Evolutionary conservation across 805 yeast genomes (phyloP), one percentile per base, ranked within the genome.

Genomic region (Metschnikowia orientalis): DNA sequence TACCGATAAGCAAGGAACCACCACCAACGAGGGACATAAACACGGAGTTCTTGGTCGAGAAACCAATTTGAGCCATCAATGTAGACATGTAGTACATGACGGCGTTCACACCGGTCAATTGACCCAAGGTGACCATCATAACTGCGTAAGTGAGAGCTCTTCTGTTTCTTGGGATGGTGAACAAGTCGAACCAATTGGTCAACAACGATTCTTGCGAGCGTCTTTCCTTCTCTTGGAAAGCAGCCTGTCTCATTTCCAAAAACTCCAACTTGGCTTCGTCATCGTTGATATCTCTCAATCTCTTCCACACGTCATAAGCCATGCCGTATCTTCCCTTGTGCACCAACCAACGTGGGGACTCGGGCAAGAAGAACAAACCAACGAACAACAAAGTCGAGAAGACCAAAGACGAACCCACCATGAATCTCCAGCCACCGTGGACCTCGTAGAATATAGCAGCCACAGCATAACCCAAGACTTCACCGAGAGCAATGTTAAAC

Each of bases 1-100:
- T 73, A 48, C 84, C 85, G 8, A 79, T 28, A 42, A 78, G 53
- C 26, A 77, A 56, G 1, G 82, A 63, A 22, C 79, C 83, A 47
- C 84, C 84, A 32, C 82, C 82, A 14, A 78, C 84, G 50, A 77
- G 66, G 6, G 83, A 77, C 83, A 78, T 77, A 47, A 76, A 73
- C 6, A 77, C 81, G 15, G 79, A 59, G 32, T 68, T 54, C 48
- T 71, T 71, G 13, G 56, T 55, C 37, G 53, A 40, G 56, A 79
- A 78, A 6, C 82, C 82, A 48, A 78, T 74, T 20, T 63, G 58
- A 3, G 47, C 51, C 76, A 78, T 71, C 49, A 78, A 57, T 3
- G 71, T 72, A 28, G 81, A 69, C 74, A 77, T 68, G 55, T 78
- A 74, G 61, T 77, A 78, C 73, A 77, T 67, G 38, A 78, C 71